Evolutionary conservation across 495 filamentous ascomycete genomes (phyloP), one percentile per base, ranked within the genome.

Genomic region (Penicillium macrosclerotiorum): DNA sequence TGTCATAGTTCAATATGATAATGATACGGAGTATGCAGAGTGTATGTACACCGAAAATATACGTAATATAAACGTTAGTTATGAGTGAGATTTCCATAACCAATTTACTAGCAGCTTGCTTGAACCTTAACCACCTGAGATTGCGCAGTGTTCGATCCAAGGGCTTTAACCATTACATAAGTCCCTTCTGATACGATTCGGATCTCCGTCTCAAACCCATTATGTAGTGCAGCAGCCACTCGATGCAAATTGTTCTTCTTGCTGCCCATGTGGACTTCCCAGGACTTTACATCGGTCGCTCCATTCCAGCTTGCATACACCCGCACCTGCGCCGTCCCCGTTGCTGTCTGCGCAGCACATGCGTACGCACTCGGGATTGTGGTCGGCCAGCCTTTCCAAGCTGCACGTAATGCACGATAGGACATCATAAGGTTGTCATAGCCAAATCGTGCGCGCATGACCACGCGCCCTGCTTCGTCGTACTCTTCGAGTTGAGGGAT

Each of bases 401-500:
- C 41, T 8, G 32, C 45, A 12, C 53, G 51, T 13, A 55, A 63
- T 0, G 45, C 47, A 2, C 62, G 56, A 27, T 60, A 62, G 58
- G 68, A 38, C 60, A 37, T 31, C 43, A 51, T 49, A 12, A 30
- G 34, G 31, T 47, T 46, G 9, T 59, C 55, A 17, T 38, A 51
- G 1, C 59, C 59, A 38, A 62, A 62, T 8, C 43, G 27, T 6
- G 50, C 59, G 1, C 49, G 29, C 51, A 65, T 55, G n/a, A 60
- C 51, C 6, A 60, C 33, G 2, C 27, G 25, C 2, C 59, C 62
- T 14, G 38, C 22, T 2, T 36, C 51, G 45, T 62, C 57, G 49
- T 63, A 72, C 51, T 80, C 77, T 6, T 73, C 70, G 9, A 78
- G 29, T 2, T 72, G 63, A 22, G 71, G 57, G 7, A 63, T 61